These are phyloP conservation scores for Xerocomus brunneocitrinus DNA, from an alignment of 768 basidiomycete genomes.

Conservation along the genomic window DNA sequence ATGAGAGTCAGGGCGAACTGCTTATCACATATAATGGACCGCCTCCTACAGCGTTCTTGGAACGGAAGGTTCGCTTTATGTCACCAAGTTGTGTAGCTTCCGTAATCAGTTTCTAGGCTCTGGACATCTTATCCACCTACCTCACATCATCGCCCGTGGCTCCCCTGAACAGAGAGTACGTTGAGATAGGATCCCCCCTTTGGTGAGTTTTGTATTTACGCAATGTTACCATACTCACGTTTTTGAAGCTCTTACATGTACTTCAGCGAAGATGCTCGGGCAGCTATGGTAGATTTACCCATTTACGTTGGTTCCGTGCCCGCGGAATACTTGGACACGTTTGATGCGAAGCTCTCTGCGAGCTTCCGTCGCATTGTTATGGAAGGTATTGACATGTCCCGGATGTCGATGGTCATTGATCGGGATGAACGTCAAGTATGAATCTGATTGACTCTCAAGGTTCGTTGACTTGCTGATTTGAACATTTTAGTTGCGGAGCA, in stretches of 20 bases:
- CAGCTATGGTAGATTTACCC: slow-evolving; percentile 66
- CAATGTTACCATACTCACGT: slow-evolving; percentile 9
- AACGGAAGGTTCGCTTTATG: slow-evolving; percentile 51
- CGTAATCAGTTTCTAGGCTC: slow-evolving; percentile 46
- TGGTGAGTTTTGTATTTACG: slow-evolving; percentile 48
- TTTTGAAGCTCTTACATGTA: slow-evolving; percentile 72
- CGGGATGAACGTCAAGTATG: slow-evolving; percentile 83
- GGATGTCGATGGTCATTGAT: slow-evolving; percentile 83
- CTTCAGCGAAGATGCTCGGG: slow-evolving; percentile 72
- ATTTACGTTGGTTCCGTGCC: slow-evolving; percentile 85
- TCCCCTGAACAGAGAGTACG: slow-evolving; percentile 84
- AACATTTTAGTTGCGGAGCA: slow-evolving; percentile 65
- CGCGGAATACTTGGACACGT: slow-evolving; percentile 66
- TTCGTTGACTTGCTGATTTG: slow-evolving; percentile 1
- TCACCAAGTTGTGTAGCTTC: background rate
- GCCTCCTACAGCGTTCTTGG: slow-evolving; percentile 62
- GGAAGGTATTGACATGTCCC: slow-evolving; percentile 83
- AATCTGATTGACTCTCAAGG: background rate
- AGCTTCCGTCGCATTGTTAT: slow-evolving; percentile 66
- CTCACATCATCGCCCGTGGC: slow-evolving; percentile 81
- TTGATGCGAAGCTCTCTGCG: slow-evolving; percentile 61
- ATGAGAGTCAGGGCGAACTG: slow-evolving; percentile 92
- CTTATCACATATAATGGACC: slow-evolving; percentile 76
- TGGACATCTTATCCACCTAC: slow-evolving; percentile 84
- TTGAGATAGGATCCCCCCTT: slow-evolving; percentile 86